Conservation (phyloP, 225 moss, liverwort and hornwort genomes). For the Physcomitrium patens region DNA sequence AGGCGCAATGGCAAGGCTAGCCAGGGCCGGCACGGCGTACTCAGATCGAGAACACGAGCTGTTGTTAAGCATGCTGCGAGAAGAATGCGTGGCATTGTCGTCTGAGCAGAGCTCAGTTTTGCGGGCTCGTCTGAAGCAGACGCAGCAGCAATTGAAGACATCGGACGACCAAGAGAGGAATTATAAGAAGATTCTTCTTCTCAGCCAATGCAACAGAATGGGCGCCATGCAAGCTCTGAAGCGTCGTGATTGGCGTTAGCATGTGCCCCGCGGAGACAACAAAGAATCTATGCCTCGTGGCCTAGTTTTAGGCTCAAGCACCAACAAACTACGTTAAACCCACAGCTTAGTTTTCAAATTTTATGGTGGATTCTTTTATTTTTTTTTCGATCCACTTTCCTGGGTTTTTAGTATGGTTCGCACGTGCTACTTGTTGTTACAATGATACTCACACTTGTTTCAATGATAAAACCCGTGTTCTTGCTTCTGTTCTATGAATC, state of each 20-base stretch:
- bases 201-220: slow-evolving; percentile 32
- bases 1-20: slow-evolving; percentile 31
- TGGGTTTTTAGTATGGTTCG: no score
- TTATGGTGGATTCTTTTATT: no score
- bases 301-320: no score
- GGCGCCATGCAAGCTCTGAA: slow-evolving; percentile 41
- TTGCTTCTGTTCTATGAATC: no score
- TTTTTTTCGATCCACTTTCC: no score
- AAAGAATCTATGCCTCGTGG: no score
- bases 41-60: slow-evolving; percentile 21
- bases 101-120: slow-evolving; percentile 14
- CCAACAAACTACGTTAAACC: no score
- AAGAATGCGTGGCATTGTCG: slow-evolving; percentile 43
- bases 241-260: slow-evolving; percentile 34
- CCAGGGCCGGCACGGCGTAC: slow-evolving; percentile 22
- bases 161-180: slow-evolving; percentile 41
- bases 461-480: no score
- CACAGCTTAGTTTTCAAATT: no score
- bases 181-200: slow-evolving; percentile 36
- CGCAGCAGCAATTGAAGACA: slow-evolving; percentile 19
- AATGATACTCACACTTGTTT: no score
- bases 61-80: slow-evolving; percentile 46
- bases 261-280: no score
- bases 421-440: no score
- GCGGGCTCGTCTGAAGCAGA: slow-evolving; percentile 33